Percentiles rank a stretch among this genome's conserved stretches.
phyloP scores from a whole-genome alignment of 306 rosid genomes.

The Betula pendula region DNA sequence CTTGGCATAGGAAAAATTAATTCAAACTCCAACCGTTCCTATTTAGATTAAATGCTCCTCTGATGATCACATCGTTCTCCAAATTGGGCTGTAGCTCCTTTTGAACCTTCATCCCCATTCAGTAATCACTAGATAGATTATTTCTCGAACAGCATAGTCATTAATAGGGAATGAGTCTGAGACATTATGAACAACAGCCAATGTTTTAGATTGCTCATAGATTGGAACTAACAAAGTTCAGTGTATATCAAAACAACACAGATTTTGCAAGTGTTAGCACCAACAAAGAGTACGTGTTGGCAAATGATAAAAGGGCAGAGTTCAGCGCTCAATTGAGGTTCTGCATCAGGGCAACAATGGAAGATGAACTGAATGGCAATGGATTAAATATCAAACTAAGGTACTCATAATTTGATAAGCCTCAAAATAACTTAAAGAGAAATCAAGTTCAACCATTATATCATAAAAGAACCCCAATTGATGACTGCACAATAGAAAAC shows the following conservation, averaged over 20 bases:
- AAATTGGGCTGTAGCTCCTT: not conserved
- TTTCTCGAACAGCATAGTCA: not conserved
- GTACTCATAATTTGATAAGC: not conserved
- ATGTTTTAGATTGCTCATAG: not conserved
- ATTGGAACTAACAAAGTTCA: not conserved
- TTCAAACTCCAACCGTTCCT: too few relatives aligned
- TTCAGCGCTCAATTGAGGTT: not conserved
- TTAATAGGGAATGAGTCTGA: not conserved
- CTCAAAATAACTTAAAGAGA: not conserved
- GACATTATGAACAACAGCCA: not conserved
- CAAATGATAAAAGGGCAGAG: not conserved
- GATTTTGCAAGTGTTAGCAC: not conserved
- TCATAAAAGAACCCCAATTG: not conserved
- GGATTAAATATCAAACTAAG: not conserved
- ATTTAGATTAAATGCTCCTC: not conserved
- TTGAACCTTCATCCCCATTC: not conserved
- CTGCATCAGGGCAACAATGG: not conserved
- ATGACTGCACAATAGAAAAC: not conserved
- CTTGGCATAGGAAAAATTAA: too few relatives aligned
- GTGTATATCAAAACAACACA: not conserved
- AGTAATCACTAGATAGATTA: not conserved
- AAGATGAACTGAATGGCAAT: not conserved
- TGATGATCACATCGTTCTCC: not conserved
- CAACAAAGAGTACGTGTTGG: not conserved
- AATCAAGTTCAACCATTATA: not conserved